Percentiles rank a stretch among this genome's conserved stretches.
Conservation (phyloP, 1,284 basidiomycete species). For the Waitea zeae region DNA sequence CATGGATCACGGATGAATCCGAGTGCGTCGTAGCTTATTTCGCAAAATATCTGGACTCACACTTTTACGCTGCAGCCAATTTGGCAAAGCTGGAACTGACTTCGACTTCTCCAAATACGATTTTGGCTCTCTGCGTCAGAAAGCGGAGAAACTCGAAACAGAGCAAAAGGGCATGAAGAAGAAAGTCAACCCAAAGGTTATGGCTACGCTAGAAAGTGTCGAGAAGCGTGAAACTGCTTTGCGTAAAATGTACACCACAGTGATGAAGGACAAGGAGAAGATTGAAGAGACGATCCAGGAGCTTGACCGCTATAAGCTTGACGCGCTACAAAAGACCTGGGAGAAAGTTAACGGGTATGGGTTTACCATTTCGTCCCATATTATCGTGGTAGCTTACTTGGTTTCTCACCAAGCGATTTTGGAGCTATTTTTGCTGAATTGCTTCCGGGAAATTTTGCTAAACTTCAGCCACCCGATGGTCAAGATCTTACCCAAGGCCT, state of each 20-base stretch:
- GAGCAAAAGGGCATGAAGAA: conserved; percentile 82
- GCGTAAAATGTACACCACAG: conserved; percentile 80
- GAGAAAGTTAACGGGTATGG: conserved; percentile 82
- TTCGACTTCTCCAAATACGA: conserved; percentile 78
- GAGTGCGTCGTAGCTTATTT: too few species aligned
- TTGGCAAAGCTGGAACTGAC: conserved; percentile 67
- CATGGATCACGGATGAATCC: conserved; percentile 83
- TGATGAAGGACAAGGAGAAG: conserved; percentile 89
- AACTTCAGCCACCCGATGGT: conserved; percentile 85
- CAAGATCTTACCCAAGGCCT: conserved; percentile 89
- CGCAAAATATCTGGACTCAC: too few species aligned
- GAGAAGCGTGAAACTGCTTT: conserved; percentile 87
- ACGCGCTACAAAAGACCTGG: conserved; percentile 91
- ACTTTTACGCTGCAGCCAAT: conserved; percentile 51
- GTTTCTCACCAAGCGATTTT: conserved; percentile 79
- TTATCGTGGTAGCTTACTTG: conserved; percentile 3
- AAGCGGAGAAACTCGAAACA: conserved; percentile 64
- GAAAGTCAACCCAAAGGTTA: conserved; percentile 90
- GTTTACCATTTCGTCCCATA: background rate
- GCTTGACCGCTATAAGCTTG: conserved; percentile 87
- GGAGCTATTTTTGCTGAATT: conserved; percentile 94
- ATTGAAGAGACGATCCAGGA: conserved; percentile 92
- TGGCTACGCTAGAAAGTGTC: conserved; percentile 95
- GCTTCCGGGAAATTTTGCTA: conserved; percentile 92
- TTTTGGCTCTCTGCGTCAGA: conserved; percentile 43